These are phyloP conservation scores for Xylaria sp. DNA, from an alignment of 2,329 filamentous ascomycete genomes.

Conservation along the genomic window DNA sequence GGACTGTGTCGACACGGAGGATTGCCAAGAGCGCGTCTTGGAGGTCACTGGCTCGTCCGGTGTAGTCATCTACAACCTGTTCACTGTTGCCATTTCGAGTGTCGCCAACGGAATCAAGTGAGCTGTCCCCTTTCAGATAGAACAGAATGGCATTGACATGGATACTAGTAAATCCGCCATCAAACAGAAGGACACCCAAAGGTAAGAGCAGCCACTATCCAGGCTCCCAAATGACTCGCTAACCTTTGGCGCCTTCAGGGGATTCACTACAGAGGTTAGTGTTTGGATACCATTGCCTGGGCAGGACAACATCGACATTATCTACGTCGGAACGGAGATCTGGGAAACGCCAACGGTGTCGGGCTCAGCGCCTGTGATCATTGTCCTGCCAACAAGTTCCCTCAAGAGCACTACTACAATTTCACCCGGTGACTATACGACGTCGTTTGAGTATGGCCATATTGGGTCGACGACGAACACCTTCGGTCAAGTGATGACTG, in stretches of 20 bases:
- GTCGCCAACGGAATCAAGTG: too few species aligned
- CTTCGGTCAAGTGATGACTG: not conserved
- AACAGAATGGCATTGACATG: constrained; percentile 19
- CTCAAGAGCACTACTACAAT: constrained; percentile 27
- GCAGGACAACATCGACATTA: constrained; percentile 26
- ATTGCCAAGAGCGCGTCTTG: constrained; percentile 64
- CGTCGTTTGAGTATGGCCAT: constrained; percentile 17
- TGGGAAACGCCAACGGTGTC: not conserved
- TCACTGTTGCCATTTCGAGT: constrained; percentile 24
- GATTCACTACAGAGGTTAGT: constrained; percentile 36
- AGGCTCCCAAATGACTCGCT: too few species aligned
- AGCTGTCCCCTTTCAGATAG: too few species aligned
- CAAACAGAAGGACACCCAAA: not conserved
- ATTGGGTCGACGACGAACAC: not conserved
- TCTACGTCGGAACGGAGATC: constrained; percentile 30
- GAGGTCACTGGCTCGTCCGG: constrained; percentile 1
- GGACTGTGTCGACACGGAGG: constrained; percentile 55
- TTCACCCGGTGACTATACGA: constrained; percentile 5
- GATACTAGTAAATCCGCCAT: constrained; percentile 19
- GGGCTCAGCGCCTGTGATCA: constrained; percentile 23
- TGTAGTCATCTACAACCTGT: constrained; percentile 23
- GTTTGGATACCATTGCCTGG: constrained; percentile 36
- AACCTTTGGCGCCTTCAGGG: too few species aligned
- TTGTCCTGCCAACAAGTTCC: constrained; percentile 33
- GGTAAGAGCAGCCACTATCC: too few species aligned